Conservation (phyloP, 192 early-diverging fungal genomes). For the Linnemannia hyalina region DNA sequence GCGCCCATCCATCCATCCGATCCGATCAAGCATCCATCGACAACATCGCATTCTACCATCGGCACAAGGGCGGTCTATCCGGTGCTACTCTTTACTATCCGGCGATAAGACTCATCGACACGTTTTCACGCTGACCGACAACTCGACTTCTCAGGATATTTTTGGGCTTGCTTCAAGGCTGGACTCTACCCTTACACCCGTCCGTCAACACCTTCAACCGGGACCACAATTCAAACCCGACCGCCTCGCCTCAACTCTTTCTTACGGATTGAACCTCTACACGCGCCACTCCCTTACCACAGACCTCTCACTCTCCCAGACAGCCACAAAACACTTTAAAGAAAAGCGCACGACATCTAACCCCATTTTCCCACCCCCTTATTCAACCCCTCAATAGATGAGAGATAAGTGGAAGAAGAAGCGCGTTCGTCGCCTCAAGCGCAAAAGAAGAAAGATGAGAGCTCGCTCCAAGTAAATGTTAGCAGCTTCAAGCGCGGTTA, state of each 20-base stretch:
- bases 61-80: too few relatives aligned
- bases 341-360: neutral
- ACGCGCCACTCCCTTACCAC: neutral
- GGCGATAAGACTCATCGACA: too few relatives aligned
- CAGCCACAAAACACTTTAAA: neutral
- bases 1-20: slow-evolving; percentile 1
- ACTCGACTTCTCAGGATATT: too few relatives aligned
- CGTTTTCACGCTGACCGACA: too few relatives aligned
- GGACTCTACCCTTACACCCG: too few relatives aligned
- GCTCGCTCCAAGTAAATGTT: slow-evolving; percentile 59
- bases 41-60: neutral
- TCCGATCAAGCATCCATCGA: neutral
- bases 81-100: too few relatives aligned
- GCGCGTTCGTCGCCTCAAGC: slow-evolving; percentile 59
- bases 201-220: neutral
- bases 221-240: neutral
- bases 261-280: neutral
- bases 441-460: slow-evolving; percentile 62
- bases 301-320: neutral
- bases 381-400: slow-evolving; percentile 26
- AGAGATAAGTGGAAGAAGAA: slow-evolving; percentile 64
- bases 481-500: slow-evolving; percentile 53
- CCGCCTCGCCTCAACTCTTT: neutral
- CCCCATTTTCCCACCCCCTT: neutral
- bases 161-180: too few relatives aligned